Conservation (phyloP, 441 rosid species). For the Kokia cookei region DNA sequence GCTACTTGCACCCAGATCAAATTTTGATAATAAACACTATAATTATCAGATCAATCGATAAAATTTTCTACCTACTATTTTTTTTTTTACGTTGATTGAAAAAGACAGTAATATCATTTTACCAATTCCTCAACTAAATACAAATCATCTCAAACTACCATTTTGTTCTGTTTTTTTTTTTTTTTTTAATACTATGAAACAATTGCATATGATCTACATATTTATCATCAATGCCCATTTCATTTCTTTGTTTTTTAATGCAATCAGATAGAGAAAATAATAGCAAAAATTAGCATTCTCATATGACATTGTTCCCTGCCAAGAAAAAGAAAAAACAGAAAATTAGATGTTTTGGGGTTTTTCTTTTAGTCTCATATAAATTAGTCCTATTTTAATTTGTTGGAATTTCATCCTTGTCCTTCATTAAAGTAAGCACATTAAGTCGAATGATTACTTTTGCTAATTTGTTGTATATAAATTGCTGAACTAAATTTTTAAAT, state of each 20-base stretch:
- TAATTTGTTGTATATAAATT: too few relatives aligned
- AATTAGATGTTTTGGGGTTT: too few relatives aligned
- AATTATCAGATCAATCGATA: too few relatives aligned
- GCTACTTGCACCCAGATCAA: conserved; percentile 23
- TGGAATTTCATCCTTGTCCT: too few relatives aligned
- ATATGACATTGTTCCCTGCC: neutral
- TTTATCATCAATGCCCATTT: neutral
- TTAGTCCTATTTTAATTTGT: too few relatives aligned
- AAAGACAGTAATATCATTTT: neutral
- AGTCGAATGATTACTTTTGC: too few relatives aligned
- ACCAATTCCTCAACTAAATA: neutral
- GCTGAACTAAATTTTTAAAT: too few relatives aligned
- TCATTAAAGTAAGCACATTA: too few relatives aligned
- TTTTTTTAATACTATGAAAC: neutral
- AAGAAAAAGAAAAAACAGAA: too few relatives aligned
- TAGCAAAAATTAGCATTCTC: neutral
- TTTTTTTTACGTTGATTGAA: neutral
- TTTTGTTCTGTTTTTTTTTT: neutral
- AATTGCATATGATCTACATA: neutral
- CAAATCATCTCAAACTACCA: neutral
- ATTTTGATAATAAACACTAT: too few relatives aligned
- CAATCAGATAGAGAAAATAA: neutral
- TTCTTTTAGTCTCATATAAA: too few relatives aligned
- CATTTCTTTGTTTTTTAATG: neutral
- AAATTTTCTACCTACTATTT: neutral